phyloP scores from a whole-genome alignment of 371 early-diverging fungal genomes.

The Mortierella sp. region DNA sequence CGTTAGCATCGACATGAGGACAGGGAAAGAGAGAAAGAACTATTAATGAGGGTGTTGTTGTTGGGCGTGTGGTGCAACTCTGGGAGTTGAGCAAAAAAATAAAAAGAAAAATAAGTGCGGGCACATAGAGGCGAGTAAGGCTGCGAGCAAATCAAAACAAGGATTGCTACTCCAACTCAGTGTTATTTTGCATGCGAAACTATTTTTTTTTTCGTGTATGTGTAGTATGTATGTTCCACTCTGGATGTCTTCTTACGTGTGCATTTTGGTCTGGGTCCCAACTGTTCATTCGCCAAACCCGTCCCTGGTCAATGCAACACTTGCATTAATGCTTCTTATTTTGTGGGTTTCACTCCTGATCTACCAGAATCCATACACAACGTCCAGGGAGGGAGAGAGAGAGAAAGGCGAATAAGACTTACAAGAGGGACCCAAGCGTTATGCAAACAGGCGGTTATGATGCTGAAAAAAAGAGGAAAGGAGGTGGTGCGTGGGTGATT shows the following conservation, averaged over 20 bases:
- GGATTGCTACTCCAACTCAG: too few species aligned
- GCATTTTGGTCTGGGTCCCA: conserved; percentile 4
- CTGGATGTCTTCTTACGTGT: not conserved
- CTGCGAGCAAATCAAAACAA: not conserved
- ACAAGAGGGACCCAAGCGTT: not conserved
- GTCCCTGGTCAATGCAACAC: not conserved
- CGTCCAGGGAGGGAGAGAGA: not conserved
- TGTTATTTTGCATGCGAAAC: too few species aligned
- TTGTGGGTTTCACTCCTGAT: conserved; percentile 1
- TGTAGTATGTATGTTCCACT: not conserved
- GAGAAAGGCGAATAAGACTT: not conserved
- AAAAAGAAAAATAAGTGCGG: not conserved
- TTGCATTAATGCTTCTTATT: not conserved
- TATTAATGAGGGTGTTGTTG: not conserved
- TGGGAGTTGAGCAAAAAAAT: not conserved
- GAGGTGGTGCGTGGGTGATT: not conserved
- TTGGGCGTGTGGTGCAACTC: not conserved
- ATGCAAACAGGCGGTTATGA: not conserved
- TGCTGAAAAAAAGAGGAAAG: not conserved
- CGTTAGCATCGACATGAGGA: not conserved
- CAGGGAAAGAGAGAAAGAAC: not conserved
- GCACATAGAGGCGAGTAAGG: not conserved
- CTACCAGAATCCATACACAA: not conserved
- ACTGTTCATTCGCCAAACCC: not conserved
- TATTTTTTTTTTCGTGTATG: not conserved